These are phyloP conservation scores for Ochetophila trinervis DNA, from an alignment of 306 rosid genomes.

Conservation along the genomic window DNA sequence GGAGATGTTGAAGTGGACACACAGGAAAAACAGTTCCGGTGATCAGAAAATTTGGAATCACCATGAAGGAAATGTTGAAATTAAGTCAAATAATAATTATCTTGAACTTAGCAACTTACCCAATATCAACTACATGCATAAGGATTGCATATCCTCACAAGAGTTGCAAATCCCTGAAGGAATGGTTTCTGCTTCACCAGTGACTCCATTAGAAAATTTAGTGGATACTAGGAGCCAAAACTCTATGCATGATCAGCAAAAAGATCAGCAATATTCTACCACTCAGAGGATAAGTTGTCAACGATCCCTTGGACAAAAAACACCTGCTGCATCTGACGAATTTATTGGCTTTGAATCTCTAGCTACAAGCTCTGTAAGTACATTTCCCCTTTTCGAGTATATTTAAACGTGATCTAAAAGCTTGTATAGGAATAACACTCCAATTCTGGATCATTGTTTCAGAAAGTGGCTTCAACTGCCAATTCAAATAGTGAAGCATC, in stretches of 20 bases:
- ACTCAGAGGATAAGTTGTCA: constrained; percentile 30
- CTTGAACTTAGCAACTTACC: constrained; percentile 25
- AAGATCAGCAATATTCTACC: constrained; percentile 24
- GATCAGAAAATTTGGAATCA: constrained; percentile 15
- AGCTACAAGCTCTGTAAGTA: constrained; percentile 52
- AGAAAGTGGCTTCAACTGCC: constrained; percentile 41
- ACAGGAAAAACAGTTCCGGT: constrained; percentile 23
- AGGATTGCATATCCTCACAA: constrained; percentile 31
- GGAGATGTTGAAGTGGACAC: constrained; percentile 31
- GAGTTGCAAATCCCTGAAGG: constrained; percentile 30
- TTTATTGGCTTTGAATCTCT: constrained; percentile 17
- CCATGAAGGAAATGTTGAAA: constrained; percentile 26
- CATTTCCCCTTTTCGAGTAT: constrained; percentile 12
- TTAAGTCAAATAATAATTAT: constrained; percentile 22
- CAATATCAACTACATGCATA: constrained; percentile 34
- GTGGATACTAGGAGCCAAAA: constrained; percentile 41
- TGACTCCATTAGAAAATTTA: constrained; percentile 28
- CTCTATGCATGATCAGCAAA: constrained; percentile 28
- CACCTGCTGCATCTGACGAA: constrained; percentile 28
- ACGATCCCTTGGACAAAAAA: constrained; percentile 29
- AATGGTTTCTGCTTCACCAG: constrained; percentile 24
- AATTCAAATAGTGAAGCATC: constrained; percentile 39
- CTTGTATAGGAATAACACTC: constrained; percentile 24
- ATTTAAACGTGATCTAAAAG: background rate
- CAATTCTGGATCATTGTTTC: constrained; percentile 29